Evolutionary conservation across 129 eudicot species (phyloP).

Genomic region (Arctium lappa): DNA sequence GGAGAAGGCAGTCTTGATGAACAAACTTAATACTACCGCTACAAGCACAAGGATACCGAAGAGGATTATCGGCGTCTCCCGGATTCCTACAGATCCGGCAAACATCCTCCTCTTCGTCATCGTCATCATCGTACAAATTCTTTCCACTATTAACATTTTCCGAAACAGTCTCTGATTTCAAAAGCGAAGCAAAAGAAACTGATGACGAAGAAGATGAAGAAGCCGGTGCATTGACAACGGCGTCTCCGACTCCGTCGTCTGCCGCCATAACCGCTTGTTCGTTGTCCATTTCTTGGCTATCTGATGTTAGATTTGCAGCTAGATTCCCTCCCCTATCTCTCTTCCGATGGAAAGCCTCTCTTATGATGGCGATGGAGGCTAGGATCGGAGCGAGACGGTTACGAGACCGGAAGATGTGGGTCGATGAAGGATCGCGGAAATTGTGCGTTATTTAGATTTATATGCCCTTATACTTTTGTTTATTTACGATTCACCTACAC

Average conservation of each 20-base stretch:
- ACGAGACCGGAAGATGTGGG: constrained; percentile 7
- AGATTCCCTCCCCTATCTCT: neutral
- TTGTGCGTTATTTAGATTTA: neutral
- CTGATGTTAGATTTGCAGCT: constrained; percentile 14
- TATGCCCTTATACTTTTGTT: neutral
- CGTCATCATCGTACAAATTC: constrained; percentile 46
- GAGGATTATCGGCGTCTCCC: constrained; percentile 84
- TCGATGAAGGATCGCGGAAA: constrained; percentile 15
- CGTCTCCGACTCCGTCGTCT: constrained; percentile 19
- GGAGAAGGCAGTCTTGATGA: constrained; percentile 92
- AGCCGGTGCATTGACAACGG: constrained; percentile 17
- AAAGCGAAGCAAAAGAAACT: constrained; percentile 26
- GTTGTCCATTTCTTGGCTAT: constrained; percentile 32
- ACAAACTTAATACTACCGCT: constrained; percentile 97
- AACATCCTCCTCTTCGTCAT: constrained; percentile 84
- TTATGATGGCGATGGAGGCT: constrained; percentile 11
- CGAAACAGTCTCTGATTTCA: constrained; percentile 11
- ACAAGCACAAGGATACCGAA: constrained; percentile 93
- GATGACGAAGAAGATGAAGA: constrained; percentile 25
- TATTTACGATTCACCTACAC: constrained; percentile 2
- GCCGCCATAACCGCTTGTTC: constrained; percentile 39
- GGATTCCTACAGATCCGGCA: constrained; percentile 95
- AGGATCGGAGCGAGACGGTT: constrained; percentile 18
- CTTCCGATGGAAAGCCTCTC: constrained; percentile 1
- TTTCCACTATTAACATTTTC: constrained; percentile 14